Conservation (phyloP, 2,329 filamentous ascomycete genomes). For the Tympanopsis confertula region DNA sequence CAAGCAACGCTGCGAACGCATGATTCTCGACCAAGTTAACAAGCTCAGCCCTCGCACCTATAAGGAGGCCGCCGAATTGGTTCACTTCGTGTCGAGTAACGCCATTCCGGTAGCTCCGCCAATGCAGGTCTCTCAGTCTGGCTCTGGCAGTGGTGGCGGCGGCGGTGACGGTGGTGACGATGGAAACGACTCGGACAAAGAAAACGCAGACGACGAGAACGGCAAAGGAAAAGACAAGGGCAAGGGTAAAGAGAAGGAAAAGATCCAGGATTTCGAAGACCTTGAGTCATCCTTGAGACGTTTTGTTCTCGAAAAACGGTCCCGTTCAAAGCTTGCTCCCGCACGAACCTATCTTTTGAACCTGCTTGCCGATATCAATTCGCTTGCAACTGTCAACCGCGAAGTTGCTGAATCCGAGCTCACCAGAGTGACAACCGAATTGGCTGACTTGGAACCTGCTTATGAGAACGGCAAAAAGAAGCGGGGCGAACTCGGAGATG, state of each 20-base stretch:
- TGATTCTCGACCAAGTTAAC: constrained; percentile 81
- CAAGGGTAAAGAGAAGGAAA: constrained; percentile 81
- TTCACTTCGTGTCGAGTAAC: constrained; percentile 97
- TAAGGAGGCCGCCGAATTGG: constrained; percentile 84
- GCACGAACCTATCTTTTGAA: constrained; percentile 93
- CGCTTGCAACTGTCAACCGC: constrained; percentile 73
- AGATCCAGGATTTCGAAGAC: constrained; percentile 77
- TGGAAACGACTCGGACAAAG: constrained; percentile 12
- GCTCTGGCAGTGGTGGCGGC: constrained; percentile 41
- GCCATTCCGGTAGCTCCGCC: constrained; percentile 67
- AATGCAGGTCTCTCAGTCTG: constrained; percentile 34
- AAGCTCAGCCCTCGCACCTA: constrained; percentile 82
- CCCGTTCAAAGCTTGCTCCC: constrained; percentile 86
- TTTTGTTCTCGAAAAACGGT: constrained; percentile 91
- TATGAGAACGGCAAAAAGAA: constrained; percentile 77
- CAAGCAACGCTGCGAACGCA: constrained; percentile 79
- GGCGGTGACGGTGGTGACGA: constrained; percentile 42
- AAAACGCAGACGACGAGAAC: constrained; percentile 12
- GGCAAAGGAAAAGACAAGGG: constrained; percentile 52
- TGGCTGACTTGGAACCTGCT: constrained; percentile 72
- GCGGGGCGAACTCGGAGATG: constrained; percentile 65
- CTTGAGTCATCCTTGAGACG: constrained; percentile 79
- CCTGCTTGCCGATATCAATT: constrained; percentile 75
- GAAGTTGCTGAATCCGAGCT: constrained; percentile 80
- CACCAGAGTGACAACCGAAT: constrained; percentile 68